A percentile compares a stretch with the other conserved stretches of the same genome.
These are phyloP conservation scores for Plasmodium vinckei DNA, from an alignment of 169 alveolate genomes.

Conservation along the genomic window DNA sequence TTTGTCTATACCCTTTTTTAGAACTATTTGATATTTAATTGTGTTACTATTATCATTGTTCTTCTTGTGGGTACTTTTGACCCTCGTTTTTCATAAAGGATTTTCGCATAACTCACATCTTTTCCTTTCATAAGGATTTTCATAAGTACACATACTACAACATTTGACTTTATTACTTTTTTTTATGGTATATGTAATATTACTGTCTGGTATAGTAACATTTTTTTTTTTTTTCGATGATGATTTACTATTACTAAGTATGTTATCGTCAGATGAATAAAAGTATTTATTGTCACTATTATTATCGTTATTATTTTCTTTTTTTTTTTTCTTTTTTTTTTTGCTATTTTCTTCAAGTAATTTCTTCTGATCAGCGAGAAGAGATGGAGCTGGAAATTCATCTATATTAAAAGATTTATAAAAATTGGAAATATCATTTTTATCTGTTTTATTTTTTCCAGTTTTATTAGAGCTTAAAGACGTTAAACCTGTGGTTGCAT, in stretches of 20 bases:
- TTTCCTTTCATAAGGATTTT: constrained; percentile 44
- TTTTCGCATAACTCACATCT: constrained; percentile 63
- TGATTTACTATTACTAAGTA: not conserved
- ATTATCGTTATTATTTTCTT: not conserved
- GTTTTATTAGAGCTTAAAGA: not conserved
- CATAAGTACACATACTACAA: constrained; percentile 69
- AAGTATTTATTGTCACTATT: not conserved
- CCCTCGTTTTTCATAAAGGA: not conserved
- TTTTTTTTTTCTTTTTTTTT: not conserved
- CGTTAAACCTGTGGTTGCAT: not conserved
- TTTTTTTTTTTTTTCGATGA: not conserved
- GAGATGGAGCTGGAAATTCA: constrained; percentile 25
- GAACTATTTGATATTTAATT: not conserved
- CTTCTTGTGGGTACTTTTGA: not conserved
- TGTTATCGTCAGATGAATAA: not conserved
- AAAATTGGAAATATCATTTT: not conserved
- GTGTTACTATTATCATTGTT: no score
- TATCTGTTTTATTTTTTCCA: constrained; percentile 4
- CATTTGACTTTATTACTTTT: constrained; percentile 43
- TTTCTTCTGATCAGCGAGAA: constrained; percentile 9
- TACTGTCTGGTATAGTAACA: constrained; percentile 36
- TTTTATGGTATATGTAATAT: constrained; percentile 57
- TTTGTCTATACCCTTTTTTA: not conserved
- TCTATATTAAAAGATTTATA: constrained; percentile 20
- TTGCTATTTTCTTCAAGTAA: not conserved